Evolutionary conservation across 2,329 filamentous ascomycete genomes (phyloP).

Genomic region (Thielaviopsis populi): DNA sequence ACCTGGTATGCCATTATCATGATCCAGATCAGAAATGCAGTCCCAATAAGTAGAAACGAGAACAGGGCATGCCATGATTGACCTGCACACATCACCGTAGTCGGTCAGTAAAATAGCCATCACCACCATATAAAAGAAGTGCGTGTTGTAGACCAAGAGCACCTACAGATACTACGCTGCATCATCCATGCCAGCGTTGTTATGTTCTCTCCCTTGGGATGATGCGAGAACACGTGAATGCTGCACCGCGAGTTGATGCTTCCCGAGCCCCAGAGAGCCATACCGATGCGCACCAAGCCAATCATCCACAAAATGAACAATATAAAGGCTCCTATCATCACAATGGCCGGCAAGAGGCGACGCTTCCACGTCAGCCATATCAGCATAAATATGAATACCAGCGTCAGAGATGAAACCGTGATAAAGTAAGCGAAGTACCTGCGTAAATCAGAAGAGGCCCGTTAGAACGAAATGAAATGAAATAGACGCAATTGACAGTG

Average conservation of each 20-base stretch:
- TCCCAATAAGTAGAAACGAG: constrained; percentile 44
- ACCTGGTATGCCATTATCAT: constrained; percentile 54
- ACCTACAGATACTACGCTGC: constrained; percentile 48
- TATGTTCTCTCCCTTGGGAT: constrained; percentile 35
- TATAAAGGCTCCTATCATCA: constrained; percentile 49
- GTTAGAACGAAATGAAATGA: neutral
- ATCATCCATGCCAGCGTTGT: constrained; percentile 48
- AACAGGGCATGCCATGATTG: constrained; percentile 52
- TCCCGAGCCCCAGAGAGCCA: constrained; percentile 48
- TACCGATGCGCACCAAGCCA: constrained; percentile 44
- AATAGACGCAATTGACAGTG: no score
- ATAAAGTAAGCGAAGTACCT: constrained; percentile 58
- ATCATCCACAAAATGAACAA: constrained; percentile 55
- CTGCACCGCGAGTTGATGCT: constrained; percentile 46
- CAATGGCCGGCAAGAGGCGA: constrained; percentile 44
- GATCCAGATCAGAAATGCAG: constrained; percentile 49
- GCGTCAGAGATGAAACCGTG: constrained; percentile 41
- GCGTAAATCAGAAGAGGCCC: neutral
- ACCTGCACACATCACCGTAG: constrained; percentile 30
- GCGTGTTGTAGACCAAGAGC: neutral
- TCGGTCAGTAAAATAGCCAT: neutral
- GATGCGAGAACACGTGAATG: constrained; percentile 38
- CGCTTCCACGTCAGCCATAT: constrained; percentile 48
- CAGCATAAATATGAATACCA: constrained; percentile 51
- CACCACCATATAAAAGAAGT: neutral